Evolutionary conservation across 1,284 basidiomycete genomes (phyloP), one percentile per base, ranked within the genome.

Genomic region (Neolentinus lepideus): DNA sequence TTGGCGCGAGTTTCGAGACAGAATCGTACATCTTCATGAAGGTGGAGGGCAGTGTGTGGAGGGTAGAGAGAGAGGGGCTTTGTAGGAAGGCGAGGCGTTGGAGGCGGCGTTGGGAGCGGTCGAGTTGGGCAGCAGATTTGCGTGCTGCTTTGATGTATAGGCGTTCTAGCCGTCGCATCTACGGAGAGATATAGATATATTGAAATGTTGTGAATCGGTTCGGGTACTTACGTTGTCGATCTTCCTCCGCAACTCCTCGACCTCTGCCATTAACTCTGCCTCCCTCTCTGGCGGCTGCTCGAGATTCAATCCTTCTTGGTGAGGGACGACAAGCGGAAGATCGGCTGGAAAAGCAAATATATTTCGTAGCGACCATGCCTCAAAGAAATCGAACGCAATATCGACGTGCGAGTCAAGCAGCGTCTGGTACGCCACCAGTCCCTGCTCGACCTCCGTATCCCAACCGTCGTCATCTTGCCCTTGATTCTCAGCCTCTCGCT

Each of bases 331-430:
- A 46, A 90, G 69, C 1, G 81, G 83, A 22, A 90, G 63, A 59
- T 84, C 80, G 1, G 77, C 73, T 1, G 83, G 80, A 16, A 90
- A 74, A 46, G 80, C 77, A 64, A 90, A 90, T 58, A 90, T 88
- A 65, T 90, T 90, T 29, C 88, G 74, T 63, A 89, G 65, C 9
- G 81, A 83, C 88, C 88, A 90, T 0, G 82, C 82, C 69, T 90
- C 88, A 62, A 90, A 86, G 66, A 86, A 87, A 66, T 90, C 88
- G 59, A 90, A 88, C 1, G 88, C 88, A 52, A 89, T 77, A 63
- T 90, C 88, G 45, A 85, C 86, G 60, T 90, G 88, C 53, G 83
- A 81, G 63, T 90, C 87, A 22, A 90, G 74, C 36, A 90, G 74
- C 0, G 88, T 90, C 63, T 88, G 85, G 62, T 90, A 90, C 29